Conservation (phyloP, 495 filamentous ascomycete genomes). For the Aspergillus indologenus region DNA sequence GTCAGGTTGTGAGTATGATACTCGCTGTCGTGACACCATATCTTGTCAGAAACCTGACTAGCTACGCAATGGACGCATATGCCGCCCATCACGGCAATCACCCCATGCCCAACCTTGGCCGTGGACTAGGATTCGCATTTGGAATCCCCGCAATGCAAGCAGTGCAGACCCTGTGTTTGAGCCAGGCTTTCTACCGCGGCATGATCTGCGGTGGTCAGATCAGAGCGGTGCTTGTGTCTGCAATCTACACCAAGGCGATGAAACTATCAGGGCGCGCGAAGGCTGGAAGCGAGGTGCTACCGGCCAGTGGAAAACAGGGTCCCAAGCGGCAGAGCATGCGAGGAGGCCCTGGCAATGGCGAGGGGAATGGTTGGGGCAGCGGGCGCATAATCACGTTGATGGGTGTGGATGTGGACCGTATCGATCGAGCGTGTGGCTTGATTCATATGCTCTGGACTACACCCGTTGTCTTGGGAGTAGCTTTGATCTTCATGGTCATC, state of each 20-base stretch:
- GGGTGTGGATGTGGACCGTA: conserved; percentile 87
- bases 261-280: conserved; percentile 73
- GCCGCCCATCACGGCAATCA: conserved; percentile 43
- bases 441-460: conserved; percentile 90
- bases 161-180: conserved; percentile 65
- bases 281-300: conserved; percentile 56
- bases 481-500: conserved; percentile 72
- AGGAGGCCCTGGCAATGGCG: conserved; percentile 44
- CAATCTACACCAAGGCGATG: conserved; percentile 82
- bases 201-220: conserved; percentile 78
- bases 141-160: conserved; percentile 76
- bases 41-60: conserved; percentile 69
- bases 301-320: conserved; percentile 14
- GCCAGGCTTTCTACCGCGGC: conserved; percentile 79
- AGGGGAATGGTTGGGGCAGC: conserved; percentile 84
- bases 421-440: conserved; percentile 80
- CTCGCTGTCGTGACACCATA: conserved; percentile 74
- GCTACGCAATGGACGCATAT: conserved; percentile 78
- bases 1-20: conserved; percentile 67
- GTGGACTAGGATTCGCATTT: conserved; percentile 69
- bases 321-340: conserved; percentile 37
- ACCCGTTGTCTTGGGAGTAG: conserved; percentile 72
- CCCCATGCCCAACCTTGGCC: conserved; percentile 58
- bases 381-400: conserved; percentile 88
- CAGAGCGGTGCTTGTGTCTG: conserved; percentile 67